A percentile compares a stretch with the other conserved stretches of the same genome.
Conservation (phyloP, 2,329 filamentous ascomycete genomes). For the Myotisia sp. region DNA sequence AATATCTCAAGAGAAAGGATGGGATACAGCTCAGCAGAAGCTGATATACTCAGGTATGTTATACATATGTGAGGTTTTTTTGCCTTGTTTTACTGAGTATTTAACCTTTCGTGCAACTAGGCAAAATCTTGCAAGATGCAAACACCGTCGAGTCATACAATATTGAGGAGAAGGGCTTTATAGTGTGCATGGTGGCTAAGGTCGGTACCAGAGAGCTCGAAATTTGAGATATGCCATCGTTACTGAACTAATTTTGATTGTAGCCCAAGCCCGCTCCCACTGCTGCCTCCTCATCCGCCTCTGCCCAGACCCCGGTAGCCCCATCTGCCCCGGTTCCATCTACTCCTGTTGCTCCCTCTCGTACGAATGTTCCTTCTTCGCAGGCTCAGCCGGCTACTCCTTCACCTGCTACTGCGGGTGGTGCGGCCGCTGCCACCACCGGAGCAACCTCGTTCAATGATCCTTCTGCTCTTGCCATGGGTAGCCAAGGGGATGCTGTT, state of each 20-base stretch:
- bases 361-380: conserved; percentile 9
- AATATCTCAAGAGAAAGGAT: conserved; percentile 83
- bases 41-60: conserved; percentile 92
- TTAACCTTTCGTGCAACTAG: conserved; percentile 34
- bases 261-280: conserved; percentile 57
- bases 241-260: conserved; percentile 12
- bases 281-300: conserved; percentile 18
- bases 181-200: conserved; percentile 98
- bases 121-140: conserved; percentile 96
- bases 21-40: conserved; percentile 81
- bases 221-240: not conserved
- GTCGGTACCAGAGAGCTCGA: conserved; percentile 42
- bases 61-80: not conserved
- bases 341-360: conserved; percentile 11
- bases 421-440: conserved; percentile 23
- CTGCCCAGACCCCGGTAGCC: conserved; percentile 25
- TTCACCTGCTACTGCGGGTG: conserved; percentile 12
- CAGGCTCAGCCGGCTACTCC: conserved; percentile 11
- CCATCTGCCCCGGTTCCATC: conserved; percentile 9
- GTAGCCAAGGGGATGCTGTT: conserved; percentile 64
- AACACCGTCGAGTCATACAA: conserved; percentile 94
- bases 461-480: conserved; percentile 72
- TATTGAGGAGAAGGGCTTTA: conserved; percentile 98
- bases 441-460: conserved; percentile 46
- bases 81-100: not conserved